A percentile compares a stretch with the other conserved stretches of the same genome.
These are phyloP conservation scores for Ophiosphaerella herpotricha DNA, from an alignment of 2,329 filamentous ascomycete genomes.

Conservation along the genomic window DNA sequence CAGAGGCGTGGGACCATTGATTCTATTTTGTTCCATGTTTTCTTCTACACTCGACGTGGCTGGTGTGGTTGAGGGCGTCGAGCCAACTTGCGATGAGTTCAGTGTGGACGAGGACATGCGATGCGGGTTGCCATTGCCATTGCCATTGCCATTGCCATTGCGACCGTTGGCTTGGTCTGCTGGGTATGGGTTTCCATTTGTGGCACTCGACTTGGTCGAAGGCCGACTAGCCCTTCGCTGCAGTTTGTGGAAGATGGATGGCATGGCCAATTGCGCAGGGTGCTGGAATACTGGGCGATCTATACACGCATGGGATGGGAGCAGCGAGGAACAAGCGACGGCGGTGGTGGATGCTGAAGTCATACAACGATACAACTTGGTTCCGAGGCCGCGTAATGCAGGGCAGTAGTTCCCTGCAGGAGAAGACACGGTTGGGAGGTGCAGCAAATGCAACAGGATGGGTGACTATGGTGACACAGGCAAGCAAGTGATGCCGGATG, in stretches of 20 bases:
- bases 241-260: constrained; percentile 74
- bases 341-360: constrained; percentile 13
- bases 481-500: constrained; percentile 29
- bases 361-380: constrained; percentile 7
- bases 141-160: constrained; percentile 42
- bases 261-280: constrained; percentile 41
- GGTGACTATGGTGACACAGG: constrained; percentile 18
- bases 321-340: constrained; percentile 17
- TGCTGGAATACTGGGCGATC: constrained; percentile 6
- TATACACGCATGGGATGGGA: constrained; percentile 19
- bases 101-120: constrained; percentile 67
- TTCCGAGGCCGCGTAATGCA: constrained; percentile 33
- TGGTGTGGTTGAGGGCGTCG: constrained; percentile 65
- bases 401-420: constrained; percentile 16
- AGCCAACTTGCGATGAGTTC: constrained; percentile 63
- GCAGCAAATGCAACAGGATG: constrained; percentile 25
- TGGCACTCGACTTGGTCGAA: constrained; percentile 61
- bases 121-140: constrained; percentile 44
- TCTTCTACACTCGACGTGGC: constrained; percentile 75
- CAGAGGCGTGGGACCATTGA: constrained; percentile 53
- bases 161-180: constrained; percentile 24
- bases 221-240: constrained; percentile 72
- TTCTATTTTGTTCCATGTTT: constrained; percentile 64
- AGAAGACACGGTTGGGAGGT: constrained; percentile 15
- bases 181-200: constrained; percentile 12